These are phyloP conservation scores for Candida succiphila DNA, from an alignment of 805 yeast species.

Conservation along the genomic window DNA sequence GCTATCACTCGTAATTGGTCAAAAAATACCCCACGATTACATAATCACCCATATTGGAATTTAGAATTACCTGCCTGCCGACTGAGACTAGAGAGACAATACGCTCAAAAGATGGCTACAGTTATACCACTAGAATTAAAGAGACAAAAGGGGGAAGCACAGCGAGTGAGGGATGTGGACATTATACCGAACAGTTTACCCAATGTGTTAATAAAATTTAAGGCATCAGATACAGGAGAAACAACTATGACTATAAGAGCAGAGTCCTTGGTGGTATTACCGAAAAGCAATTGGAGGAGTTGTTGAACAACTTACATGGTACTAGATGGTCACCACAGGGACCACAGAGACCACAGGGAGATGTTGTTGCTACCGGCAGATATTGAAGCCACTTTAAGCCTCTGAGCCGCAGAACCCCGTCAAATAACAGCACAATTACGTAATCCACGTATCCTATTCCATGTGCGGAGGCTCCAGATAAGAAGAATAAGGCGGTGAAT, in stretches of 20 bases:
- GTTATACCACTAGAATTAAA: slow-evolving; percentile 89
- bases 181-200: slow-evolving; percentile 73
- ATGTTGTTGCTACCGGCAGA: slow-evolving; percentile 89
- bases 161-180: slow-evolving; percentile 65
- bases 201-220: slow-evolving; percentile 78
- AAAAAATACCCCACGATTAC: no score
- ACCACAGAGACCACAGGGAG: slow-evolving; percentile 95
- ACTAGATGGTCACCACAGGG: slow-evolving; percentile 68
- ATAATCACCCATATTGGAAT: no score
- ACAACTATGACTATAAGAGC: slow-evolving; percentile 69
- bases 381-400: no score
- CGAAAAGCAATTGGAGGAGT: slow-evolving; percentile 79
- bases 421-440: no score
- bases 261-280: slow-evolving; percentile 87
- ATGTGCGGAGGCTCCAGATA: no score
- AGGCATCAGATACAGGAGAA: slow-evolving; percentile 90
- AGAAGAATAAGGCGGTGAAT: no score
- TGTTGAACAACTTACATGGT: slow-evolving; percentile 70
- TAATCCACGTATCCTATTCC: no score
- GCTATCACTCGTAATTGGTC: no score
- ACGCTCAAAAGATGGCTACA: no score
- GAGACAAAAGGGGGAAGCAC: slow-evolving; percentile 77
- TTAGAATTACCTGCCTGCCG: no score
- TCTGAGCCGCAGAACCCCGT: no score
- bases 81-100: no score